Percentiles rank a stretch among this genome's conserved stretches.
phyloP scores from a whole-genome alignment of 208 protist species.

The Porcisia hertigi region DNA sequence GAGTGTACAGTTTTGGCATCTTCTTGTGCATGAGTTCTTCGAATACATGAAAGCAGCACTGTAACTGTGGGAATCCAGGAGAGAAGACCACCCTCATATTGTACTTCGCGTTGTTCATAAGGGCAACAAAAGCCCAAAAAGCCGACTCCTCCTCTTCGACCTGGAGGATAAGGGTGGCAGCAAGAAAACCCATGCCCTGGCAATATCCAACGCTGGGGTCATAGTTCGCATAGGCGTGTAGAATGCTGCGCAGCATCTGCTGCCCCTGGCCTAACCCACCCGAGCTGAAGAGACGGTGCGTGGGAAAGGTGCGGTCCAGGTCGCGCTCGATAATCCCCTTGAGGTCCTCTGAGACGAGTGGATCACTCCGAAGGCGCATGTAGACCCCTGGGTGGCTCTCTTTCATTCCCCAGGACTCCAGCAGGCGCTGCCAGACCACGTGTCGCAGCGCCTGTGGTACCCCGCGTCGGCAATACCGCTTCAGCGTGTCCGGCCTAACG shows the following conservation, averaged over 20 bases:
- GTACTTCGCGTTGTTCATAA: slow-evolving; percentile 82
- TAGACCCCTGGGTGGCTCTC: slow-evolving; percentile 32
- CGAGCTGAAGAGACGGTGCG: slow-evolving; percentile 66
- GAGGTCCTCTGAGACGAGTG: slow-evolving; percentile 30
- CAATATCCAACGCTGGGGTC: slow-evolving; percentile 83
- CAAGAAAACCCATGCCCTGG: slow-evolving; percentile 93
- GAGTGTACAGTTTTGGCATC: slow-evolving; percentile 39
- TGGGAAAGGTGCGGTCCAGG: slow-evolving; percentile 87
- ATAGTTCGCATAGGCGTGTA: slow-evolving; percentile 79
- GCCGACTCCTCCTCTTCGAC: slow-evolving; percentile 80
- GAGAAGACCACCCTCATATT: slow-evolving; percentile 63
- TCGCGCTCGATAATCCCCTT: slow-evolving; percentile 81
- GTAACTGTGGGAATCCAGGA: slow-evolving; percentile 77
- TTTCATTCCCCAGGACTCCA: slow-evolving; percentile 38
- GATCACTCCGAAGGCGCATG: slow-evolving; percentile 28
- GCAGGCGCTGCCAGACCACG: slow-evolving; percentile 69
- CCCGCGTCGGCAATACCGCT: slow-evolving; percentile 71
- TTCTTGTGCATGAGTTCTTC: slow-evolving; percentile 56
- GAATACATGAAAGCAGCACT: slow-evolving; percentile 70
- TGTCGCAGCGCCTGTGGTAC: slow-evolving; percentile 61
- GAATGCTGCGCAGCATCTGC: slow-evolving; percentile 64
- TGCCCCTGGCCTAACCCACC: slow-evolving; percentile 41
- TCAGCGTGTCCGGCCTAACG: slow-evolving; percentile 30
- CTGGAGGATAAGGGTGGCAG: slow-evolving; percentile 77
- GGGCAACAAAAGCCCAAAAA: slow-evolving; percentile 83